phyloP scores from a whole-genome alignment of 306 rosid species.

The Vicia sativa region DNA sequence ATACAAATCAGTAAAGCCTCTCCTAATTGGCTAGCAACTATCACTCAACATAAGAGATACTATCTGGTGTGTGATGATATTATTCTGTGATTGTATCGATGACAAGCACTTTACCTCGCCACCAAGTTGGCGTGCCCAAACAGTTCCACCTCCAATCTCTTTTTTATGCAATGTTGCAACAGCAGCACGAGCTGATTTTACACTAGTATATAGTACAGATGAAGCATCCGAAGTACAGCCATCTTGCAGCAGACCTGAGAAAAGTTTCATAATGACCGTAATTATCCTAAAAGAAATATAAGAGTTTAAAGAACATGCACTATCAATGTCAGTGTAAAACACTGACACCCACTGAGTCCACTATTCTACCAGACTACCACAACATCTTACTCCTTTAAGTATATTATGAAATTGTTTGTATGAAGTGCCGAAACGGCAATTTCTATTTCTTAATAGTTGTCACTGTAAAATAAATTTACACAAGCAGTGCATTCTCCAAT shows the following conservation, averaged over 20 bases:
- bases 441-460: background rate
- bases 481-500: background rate
- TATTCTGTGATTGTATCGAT: slow-evolving; percentile 8
- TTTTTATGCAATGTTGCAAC: slow-evolving; percentile 72
- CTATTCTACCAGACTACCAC: background rate
- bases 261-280: slow-evolving; percentile 32
- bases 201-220: slow-evolving; percentile 85
- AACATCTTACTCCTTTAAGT: background rate
- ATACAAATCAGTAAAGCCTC: slow-evolving; percentile 17
- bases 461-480: background rate
- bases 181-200: slow-evolving; percentile 85
- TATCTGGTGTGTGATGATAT: slow-evolving; percentile 5
- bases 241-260: slow-evolving; percentile 85
- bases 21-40: slow-evolving; percentile 13
- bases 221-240: slow-evolving; percentile 90
- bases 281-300: slow-evolving; percentile 7
- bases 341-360: background rate
- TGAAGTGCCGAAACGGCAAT: background rate
- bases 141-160: slow-evolving; percentile 66
- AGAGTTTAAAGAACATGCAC: background rate
- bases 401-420: no score
- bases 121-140: slow-evolving; percentile 97
- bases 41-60: slow-evolving; percentile 2
- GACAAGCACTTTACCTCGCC: slow-evolving; percentile 71
- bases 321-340: background rate